Evolutionary conservation across 164 flowering plant genomes (phyloP).

Genomic region (Tetracentron sinense): DNA sequence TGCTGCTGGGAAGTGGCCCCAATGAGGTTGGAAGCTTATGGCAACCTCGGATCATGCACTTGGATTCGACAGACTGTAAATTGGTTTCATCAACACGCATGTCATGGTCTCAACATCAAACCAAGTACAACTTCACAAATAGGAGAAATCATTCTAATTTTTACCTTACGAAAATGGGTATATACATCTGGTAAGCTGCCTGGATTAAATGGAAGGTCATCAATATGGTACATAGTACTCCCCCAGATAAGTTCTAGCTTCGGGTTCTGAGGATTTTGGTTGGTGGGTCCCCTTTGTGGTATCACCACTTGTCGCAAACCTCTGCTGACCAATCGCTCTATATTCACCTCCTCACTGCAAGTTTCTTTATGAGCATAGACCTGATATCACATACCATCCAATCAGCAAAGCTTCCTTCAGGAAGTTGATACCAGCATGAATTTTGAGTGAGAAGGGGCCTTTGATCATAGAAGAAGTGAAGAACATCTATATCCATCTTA

Average conservation of each 20-base stretch:
- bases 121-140: background rate
- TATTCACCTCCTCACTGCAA: conserved; percentile 79
- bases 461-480: background rate
- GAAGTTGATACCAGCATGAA: background rate
- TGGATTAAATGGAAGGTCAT: conserved; percentile 74
- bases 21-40: conserved; percentile 53
- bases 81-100: conserved; percentile 11
- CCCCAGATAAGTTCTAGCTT: conserved; percentile 83
- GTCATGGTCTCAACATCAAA: background rate
- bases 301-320: conserved; percentile 29
- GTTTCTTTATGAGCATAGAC: conserved; percentile 95
- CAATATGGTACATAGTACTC: conserved; percentile 76
- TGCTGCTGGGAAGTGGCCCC: conserved; percentile 54
- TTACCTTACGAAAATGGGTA: conserved; percentile 91
- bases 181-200: conserved; percentile 70
- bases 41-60: conserved; percentile 55
- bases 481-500: background rate
- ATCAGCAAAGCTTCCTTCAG: background rate
- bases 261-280: conserved; percentile 23
- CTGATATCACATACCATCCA: conserved; percentile 28
- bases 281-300: conserved; percentile 15
- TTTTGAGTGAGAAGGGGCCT: background rate
- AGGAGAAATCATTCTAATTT: background rate
- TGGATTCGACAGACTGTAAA: conserved; percentile 78
- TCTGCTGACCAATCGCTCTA: conserved; percentile 52